Percentiles rank a stretch among this genome's conserved stretches.
phyloP scores from a whole-genome alignment of 371 early-diverging fungal genomes.

The Apophysomyces ossiformis region DNA sequence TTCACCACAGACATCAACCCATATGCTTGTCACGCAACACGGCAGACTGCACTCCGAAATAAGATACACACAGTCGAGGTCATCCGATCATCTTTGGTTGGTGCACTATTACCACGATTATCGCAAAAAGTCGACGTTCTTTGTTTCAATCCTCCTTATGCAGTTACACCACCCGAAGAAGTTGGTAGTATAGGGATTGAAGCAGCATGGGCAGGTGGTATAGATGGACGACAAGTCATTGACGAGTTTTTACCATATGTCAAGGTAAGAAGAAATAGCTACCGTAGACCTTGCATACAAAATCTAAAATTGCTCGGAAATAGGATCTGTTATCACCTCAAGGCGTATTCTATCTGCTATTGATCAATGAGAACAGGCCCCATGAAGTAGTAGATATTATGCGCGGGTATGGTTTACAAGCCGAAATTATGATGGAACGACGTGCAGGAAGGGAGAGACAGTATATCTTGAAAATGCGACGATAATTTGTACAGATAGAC shows the following conservation, averaged over 20 bases:
- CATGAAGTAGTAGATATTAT: slow-evolving; percentile 74
- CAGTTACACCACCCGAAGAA: slow-evolving; percentile 77
- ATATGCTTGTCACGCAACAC: slow-evolving; percentile 70
- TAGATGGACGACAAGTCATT: slow-evolving; percentile 90
- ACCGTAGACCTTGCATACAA: not conserved
- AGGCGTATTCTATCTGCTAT: slow-evolving; percentile 87
- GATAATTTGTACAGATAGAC: slow-evolving; percentile 14
- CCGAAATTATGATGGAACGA: slow-evolving; percentile 51
- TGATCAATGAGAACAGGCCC: slow-evolving; percentile 90
- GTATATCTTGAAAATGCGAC: slow-evolving; percentile 57
- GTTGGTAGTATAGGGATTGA: slow-evolving; percentile 78
- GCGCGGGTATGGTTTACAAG: slow-evolving; percentile 45
- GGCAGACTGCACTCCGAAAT: slow-evolving; percentile 65
- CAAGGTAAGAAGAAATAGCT: slow-evolving; percentile 39
- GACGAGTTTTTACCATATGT: slow-evolving; percentile 80
- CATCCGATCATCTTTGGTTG: slow-evolving; percentile 61
- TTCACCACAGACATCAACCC: slow-evolving; percentile 88
- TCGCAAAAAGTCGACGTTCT: slow-evolving; percentile 72
- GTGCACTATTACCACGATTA: slow-evolving; percentile 61
- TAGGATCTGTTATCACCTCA: slow-evolving; percentile 68
- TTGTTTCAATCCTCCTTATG: slow-evolving; percentile 96
- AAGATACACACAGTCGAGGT: slow-evolving; percentile 57
- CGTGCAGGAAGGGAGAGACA: slow-evolving; percentile 65
- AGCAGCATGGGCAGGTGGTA: slow-evolving; percentile 95
- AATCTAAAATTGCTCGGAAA: not conserved